Base-by-base conservation (phyloP, 108 stramenopile species). In the Cyclotella distinguenda region DNA sequence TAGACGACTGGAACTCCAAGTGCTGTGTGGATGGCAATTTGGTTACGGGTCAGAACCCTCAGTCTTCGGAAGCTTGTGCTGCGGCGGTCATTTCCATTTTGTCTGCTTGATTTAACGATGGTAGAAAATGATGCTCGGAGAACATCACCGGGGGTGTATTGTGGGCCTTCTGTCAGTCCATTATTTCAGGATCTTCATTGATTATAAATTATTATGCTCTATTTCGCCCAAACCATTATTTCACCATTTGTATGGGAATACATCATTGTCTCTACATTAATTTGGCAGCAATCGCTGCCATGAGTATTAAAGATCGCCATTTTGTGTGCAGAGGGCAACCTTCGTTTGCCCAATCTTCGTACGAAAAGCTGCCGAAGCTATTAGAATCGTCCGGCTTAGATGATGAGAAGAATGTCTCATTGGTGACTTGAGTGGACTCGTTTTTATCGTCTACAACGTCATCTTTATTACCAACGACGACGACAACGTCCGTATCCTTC, bases 11-110 rank as follows among this genome's bases (percentile, higher is more conserved):
- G 86, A 59, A 67, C 44, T 45, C 83, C 49, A 82, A 92, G 32
- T 78, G 75, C 21, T 82, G 80, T 48, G 82, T 82, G 16, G 87
- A 87, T 72, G 88, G 86, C 34, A 89, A 88, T 10, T 68, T 93
- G 60, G 72, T 89, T 27, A 93, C 91, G 10, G 91, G 88, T 23
- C 91, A 93, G 74, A 93, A 93, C 72, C 91, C 91, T 18, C 74
- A 78, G 21, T 67, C 63, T 15, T 79, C 82, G 2, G 81, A 75
- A 21, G 79, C 63, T 7, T 72, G 72, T 30, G 87, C 87, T 43
- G 44, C 68, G 25, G 83, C 82, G 40, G 79, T 82, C 36, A 69
- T 82, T 69, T 28, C 59, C 4, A 9, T 54, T 33, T 49, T 70
- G 21, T 60, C 66, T 34, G 15, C 22, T 10, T 48, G 12, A 48